A percentile compares a stretch with the other conserved stretches of the same genome.
Conservation (phyloP, 176 grass and related monocot species). For the Bolboschoenus planiculmis region DNA sequence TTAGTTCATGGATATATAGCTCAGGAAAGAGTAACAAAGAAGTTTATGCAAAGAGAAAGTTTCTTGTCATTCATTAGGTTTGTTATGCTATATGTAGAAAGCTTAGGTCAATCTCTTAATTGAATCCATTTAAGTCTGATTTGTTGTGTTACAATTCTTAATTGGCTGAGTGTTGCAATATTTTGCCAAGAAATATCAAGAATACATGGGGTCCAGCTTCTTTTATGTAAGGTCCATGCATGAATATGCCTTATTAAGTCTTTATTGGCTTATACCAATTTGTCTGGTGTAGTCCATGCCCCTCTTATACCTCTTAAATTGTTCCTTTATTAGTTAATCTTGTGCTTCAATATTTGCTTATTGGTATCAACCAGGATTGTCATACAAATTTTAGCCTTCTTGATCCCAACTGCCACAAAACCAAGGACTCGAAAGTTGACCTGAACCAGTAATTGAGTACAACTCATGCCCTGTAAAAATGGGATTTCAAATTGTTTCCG, state of each 20-base stretch:
- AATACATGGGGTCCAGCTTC: not conserved
- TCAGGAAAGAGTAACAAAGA: constrained; percentile 10
- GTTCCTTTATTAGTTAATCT: not conserved
- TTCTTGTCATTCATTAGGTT: not conserved
- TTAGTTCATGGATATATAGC: constrained; percentile 25
- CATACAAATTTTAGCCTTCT: not conserved
- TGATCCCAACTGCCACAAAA: not conserved
- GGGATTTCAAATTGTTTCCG: not conserved
- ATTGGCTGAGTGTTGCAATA: not conserved
- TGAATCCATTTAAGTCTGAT: not conserved
- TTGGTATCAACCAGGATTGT: not conserved
- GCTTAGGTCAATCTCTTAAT: not conserved
- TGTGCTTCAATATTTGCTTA: not conserved
- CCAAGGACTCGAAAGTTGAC: not conserved
- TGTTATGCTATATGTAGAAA: not conserved
- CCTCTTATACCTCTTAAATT: not conserved
- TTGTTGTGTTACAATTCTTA: not conserved
- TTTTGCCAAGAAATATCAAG: not conserved
- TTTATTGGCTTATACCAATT: not conserved
- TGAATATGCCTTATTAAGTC: not conserved
- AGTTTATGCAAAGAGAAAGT: not conserved
- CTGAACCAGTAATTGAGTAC: not conserved
- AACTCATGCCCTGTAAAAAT: not conserved
- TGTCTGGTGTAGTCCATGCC: not conserved
- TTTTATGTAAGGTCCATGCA: not conserved